Percentiles rank a stretch among this genome's conserved stretches.
Conservation (phyloP, 768 basidiomycete genomes). For the Lentinula detonsa region DNA sequence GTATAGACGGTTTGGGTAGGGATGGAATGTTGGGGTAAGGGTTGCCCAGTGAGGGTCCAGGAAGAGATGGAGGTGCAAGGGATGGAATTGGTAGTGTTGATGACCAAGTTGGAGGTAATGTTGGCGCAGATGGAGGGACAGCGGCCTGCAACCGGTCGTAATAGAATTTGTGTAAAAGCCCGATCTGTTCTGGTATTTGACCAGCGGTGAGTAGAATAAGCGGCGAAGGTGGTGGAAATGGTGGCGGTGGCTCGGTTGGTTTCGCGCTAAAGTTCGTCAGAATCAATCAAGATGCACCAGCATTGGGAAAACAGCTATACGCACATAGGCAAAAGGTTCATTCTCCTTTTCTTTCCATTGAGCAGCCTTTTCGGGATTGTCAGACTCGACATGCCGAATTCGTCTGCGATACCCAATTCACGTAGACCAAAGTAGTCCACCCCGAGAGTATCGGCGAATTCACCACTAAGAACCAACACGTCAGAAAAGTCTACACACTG, state of each 20-base stretch:
- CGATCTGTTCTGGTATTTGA: slow-evolving; percentile 75
- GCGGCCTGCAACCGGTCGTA: slow-evolving; percentile 46
- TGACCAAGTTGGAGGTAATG: slow-evolving; percentile 11
- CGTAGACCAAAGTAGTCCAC: slow-evolving; percentile 91
- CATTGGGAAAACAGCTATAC: slow-evolving; percentile 20
- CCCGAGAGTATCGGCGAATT: slow-evolving; percentile 82
- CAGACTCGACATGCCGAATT: slow-evolving; percentile 74
- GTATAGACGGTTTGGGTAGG: not conserved
- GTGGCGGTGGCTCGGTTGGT: slow-evolving; percentile 70
- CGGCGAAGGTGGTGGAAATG: slow-evolving; percentile 80
- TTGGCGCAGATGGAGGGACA: slow-evolving; percentile 20
- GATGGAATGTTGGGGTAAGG: slow-evolving; percentile 8
- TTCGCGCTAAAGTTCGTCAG: slow-evolving; percentile 37
- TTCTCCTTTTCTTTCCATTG: slow-evolving; percentile 49
- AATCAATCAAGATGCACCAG: not conserved
- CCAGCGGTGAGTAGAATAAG: slow-evolving; percentile 66
- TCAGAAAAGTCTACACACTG: not conserved
- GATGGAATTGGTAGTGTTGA: slow-evolving; percentile 9
- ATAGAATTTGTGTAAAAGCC: slow-evolving; percentile 76
- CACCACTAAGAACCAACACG: slow-evolving; percentile 44
- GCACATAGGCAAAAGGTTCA: slow-evolving; percentile 38
- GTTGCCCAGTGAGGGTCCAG: slow-evolving; percentile 11
- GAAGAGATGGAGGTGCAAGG: slow-evolving; percentile 10
- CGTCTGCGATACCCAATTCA: slow-evolving; percentile 83
- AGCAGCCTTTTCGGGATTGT: slow-evolving; percentile 75